These are phyloP conservation scores for Phyllosticta paracitricarpa DNA, from an alignment of 2,329 filamentous ascomycete genomes.

Conservation along the genomic window DNA sequence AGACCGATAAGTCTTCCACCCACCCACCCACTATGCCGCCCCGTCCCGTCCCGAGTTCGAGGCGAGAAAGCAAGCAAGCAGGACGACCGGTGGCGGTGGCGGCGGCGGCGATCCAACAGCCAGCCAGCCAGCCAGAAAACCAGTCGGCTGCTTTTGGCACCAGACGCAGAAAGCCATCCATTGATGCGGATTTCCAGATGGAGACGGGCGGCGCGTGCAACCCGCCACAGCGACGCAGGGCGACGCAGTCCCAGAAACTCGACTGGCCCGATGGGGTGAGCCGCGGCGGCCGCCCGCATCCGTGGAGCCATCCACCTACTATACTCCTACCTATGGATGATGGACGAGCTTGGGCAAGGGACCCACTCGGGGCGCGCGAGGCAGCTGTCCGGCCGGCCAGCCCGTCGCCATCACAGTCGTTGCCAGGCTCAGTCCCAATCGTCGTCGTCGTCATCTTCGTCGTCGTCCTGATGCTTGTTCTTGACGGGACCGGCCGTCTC, in stretches of 20 bases:
- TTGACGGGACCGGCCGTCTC: conserved; percentile 23
- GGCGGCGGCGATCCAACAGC: neutral
- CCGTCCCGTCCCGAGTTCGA: too few relatives aligned
- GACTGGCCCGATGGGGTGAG: neutral
- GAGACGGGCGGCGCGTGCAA: neutral
- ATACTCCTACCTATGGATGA: neutral
- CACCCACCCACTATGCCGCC: too few relatives aligned
- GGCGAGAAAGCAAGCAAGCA: too few relatives aligned
- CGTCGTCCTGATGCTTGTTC: conserved; percentile 19
- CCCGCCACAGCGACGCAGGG: neutral
- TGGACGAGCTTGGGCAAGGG: neutral
- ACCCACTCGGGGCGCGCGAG: neutral
- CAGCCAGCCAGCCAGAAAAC: neutral
- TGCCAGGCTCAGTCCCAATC: conserved; percentile 39
- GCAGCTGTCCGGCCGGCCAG: neutral
- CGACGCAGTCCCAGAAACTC: neutral
- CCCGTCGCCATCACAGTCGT: neutral
- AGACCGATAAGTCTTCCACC: too few relatives aligned
- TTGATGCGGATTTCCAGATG: neutral
- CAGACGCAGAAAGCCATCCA: neutral
- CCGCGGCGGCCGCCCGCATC: neutral
- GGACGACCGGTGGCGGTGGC: too few relatives aligned
- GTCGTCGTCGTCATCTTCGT: conserved; percentile 39
- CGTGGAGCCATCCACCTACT: neutral
- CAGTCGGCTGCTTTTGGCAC: neutral